Evolutionary conservation across 306 rosid genomes (phyloP).

Genomic region (Hippophae tibetana): DNA sequence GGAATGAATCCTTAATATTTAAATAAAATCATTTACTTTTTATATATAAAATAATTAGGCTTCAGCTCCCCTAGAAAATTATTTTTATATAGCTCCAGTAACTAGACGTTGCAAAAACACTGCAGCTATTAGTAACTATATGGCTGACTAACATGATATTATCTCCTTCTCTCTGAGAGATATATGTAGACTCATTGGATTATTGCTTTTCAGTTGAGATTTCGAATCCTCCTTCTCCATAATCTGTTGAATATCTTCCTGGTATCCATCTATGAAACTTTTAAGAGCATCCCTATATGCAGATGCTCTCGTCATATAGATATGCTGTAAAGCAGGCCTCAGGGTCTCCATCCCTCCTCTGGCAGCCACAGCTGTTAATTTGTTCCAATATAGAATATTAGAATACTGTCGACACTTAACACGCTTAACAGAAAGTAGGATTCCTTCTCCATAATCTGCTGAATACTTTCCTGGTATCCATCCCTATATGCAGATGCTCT

Average conservation of each 20-base stretch:
- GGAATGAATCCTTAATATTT: too few relatives aligned
- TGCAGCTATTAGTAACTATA: conserved; percentile 11
- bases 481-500: conserved; percentile 78
- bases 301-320: conserved; percentile 88
- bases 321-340: conserved; percentile 73
- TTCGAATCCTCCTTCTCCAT: conserved; percentile 49
- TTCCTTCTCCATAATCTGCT: too few relatives aligned
- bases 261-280: conserved; percentile 75
- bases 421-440: neutral
- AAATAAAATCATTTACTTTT: too few relatives aligned
- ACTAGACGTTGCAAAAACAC: conserved; percentile 9
- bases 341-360: conserved; percentile 65
- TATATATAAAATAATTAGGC: too few relatives aligned
- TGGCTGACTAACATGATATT: conserved; percentile 10
- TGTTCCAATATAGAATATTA: conserved; percentile 14
- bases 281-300: conserved; percentile 76
- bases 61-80: too few relatives aligned
- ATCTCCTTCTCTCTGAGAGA: neutral
- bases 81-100: neutral
- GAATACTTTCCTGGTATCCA: too few relatives aligned
- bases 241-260: conserved; percentile 65
- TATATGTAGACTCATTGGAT: conserved; percentile 33
- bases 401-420: conserved; percentile 6
- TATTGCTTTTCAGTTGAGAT: conserved; percentile 32
- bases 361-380: conserved; percentile 65